Evolutionary conservation across 306 rosid genomes (phyloP).

Genomic region (Trichosanthes truncata): DNA sequence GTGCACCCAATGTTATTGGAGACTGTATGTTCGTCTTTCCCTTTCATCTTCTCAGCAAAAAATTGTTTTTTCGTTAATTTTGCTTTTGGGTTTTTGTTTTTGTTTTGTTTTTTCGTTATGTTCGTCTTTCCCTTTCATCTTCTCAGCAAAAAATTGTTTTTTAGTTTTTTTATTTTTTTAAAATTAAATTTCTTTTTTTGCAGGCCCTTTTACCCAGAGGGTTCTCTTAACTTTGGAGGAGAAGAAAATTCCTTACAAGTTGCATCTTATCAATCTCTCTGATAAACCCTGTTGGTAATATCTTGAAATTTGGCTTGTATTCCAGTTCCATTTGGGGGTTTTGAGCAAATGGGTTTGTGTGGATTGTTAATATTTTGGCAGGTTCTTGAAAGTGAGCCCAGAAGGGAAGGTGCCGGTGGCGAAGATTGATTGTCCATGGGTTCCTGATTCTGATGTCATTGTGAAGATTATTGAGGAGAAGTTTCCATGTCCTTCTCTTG

Average conservation of each 20-base stretch:
- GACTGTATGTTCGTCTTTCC: slow-evolving; percentile 48
- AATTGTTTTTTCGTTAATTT: background rate
- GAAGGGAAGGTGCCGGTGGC: slow-evolving; percentile 81
- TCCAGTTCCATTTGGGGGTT: background rate
- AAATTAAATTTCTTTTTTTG: no score
- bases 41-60: background rate
- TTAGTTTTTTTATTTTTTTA: no score
- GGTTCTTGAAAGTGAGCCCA: slow-evolving; percentile 64
- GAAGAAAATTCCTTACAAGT: slow-evolving; percentile 49
- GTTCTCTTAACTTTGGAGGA: slow-evolving; percentile 74
- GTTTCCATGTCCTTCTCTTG: slow-evolving; percentile 53
- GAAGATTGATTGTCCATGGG: slow-evolving; percentile 67
- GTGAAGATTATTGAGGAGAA: slow-evolving; percentile 56
- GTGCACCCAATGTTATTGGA: slow-evolving; percentile 50
- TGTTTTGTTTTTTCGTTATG: slow-evolving; percentile 6
- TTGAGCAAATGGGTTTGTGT: background rate
- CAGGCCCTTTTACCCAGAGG: slow-evolving; percentile 84
- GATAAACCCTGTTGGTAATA: slow-evolving; percentile 66
- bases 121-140: background rate
- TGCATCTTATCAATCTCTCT: slow-evolving; percentile 39
- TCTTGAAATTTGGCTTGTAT: background rate
- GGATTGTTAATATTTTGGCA: slow-evolving; percentile 13
- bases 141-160: background rate
- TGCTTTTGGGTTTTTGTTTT: background rate
- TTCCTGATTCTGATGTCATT: slow-evolving; percentile 74